Evolutionary conservation across 108 stramenopile genomes (phyloP).

Genomic region (Cylindrotheca fusiformis): DNA sequence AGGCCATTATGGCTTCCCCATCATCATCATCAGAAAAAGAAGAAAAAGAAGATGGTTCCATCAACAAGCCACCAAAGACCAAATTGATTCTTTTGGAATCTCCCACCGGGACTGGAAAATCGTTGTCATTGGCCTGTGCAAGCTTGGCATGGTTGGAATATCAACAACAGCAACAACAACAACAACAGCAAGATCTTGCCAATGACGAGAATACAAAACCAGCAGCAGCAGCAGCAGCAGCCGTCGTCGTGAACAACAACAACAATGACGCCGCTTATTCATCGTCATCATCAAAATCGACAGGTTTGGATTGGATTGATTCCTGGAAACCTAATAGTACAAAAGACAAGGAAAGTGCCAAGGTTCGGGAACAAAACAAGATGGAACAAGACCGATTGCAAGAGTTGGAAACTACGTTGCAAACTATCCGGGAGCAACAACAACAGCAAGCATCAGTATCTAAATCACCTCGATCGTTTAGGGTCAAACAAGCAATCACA

Average conservation of each 20-base stretch:
- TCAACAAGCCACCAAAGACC: slow-evolving; percentile 4
- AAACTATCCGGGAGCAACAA: slow-evolving; percentile 5
- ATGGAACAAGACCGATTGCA: not conserved
- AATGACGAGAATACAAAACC: not conserved
- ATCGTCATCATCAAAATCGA: not conserved
- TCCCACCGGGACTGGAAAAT: slow-evolving; percentile 86
- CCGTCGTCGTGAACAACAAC: not conserved
- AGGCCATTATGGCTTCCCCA: slow-evolving; percentile 22
- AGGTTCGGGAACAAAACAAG: not conserved
- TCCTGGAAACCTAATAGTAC: slow-evolving; percentile 53
- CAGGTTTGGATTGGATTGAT: slow-evolving; percentile 72
- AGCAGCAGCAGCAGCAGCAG: not conserved
- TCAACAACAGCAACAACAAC: slow-evolving; percentile 24
- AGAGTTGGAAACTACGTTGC: not conserved
- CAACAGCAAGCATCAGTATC: slow-evolving; percentile 1
- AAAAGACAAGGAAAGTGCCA: slow-evolving; percentile 7
- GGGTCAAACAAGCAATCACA: slow-evolving; percentile 24
- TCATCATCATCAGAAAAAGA: not conserved
- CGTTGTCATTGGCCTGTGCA: slow-evolving; percentile 73
- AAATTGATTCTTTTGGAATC: slow-evolving; percentile 71
- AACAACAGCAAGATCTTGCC: not conserved
- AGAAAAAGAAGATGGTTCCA: not conserved
- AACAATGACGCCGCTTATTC: not conserved
- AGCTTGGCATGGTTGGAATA: slow-evolving; percentile 75
- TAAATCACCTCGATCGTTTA: slow-evolving; percentile 5